phyloP scores from a whole-genome alignment of 805 yeast species.

The Kuraishia molischiana region DNA sequence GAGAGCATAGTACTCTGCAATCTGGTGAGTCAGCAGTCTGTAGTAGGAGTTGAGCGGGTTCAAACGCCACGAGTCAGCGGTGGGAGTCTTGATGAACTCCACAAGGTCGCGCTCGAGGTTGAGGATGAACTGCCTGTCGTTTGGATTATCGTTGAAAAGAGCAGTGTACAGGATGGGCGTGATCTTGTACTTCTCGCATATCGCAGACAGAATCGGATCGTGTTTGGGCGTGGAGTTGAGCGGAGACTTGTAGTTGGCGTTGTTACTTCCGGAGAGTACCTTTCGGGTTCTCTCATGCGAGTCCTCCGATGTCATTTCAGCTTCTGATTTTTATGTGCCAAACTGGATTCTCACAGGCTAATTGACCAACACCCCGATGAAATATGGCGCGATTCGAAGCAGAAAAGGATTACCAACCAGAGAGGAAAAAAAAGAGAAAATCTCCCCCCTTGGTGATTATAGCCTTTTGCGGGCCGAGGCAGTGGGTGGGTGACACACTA shows the following conservation, averaged over 20 bases:
- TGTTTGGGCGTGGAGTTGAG: not conserved
- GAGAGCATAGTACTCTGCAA: conserved; percentile 56
- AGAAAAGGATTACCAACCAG: too few species aligned
- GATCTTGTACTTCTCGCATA: conserved; percentile 10
- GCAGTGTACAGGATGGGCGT: conserved; percentile 18
- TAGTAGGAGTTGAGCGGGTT: conserved; percentile 60
- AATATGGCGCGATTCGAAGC: too few species aligned
- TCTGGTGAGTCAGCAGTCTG: conserved; percentile 56
- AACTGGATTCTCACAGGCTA: too few species aligned
- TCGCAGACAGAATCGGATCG: conserved; percentile 9
- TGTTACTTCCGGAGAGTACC: too few species aligned
- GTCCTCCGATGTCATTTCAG: too few species aligned
- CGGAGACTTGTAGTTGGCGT: conserved; percentile 1
- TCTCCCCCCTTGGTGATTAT: too few species aligned
- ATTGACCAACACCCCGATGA: too few species aligned
- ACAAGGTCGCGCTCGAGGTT: conserved; percentile 37
- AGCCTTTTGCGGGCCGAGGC: too few species aligned
- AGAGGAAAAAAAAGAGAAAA: too few species aligned
- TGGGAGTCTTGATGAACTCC: conserved; percentile 30
- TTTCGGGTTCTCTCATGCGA: too few species aligned
- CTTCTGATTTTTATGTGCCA: too few species aligned
- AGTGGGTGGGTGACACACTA: not conserved
- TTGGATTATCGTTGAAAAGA: conserved; percentile 23
- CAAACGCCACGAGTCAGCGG: conserved; percentile 30
- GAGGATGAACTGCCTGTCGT: conserved; percentile 40